Base-by-base conservation (phyloP, 805 yeast species). In the Starmerella davenportii region DNA sequence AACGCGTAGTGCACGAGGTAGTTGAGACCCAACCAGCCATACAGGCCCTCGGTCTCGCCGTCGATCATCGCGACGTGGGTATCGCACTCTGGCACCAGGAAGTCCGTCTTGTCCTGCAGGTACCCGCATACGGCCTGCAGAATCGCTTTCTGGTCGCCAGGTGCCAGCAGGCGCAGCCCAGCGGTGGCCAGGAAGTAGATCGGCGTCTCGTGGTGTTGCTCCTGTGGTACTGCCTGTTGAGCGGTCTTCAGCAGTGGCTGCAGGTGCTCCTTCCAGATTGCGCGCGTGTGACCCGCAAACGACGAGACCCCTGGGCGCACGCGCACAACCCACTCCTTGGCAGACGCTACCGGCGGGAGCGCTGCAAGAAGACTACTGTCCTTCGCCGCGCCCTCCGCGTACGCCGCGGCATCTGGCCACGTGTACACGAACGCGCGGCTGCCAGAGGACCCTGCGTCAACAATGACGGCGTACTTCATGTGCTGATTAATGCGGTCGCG, bases 401-500 rank as follows among this genome's bases (percentile, higher is more conserved):
- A 54, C 2, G 35, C 30, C 13, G 18, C 44, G 1, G 74, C 64
- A 48, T 74, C 74, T 13, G 68, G 67, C 95, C 95, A 87, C 43
- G 68, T 65, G 55, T 80, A 87, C 9, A 87, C 70, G 55, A 81
- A 85, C 14, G 79, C 66, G 38, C 98, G 64, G 3, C 95, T 82
- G 1, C 98, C 98, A 0, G 93, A 79, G 1, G 95, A 84, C 1
- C 98, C 98, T 0, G 95, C 82, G 57, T 87, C 98, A 2, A 87
- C 69, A 14, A 87, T 92, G 23, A 90, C 76, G 21, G 94, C 95
- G 62, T 80, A 85, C 32, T 48, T 51, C 51, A 45, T 45, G n/a
- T n/a, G 25, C 25, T 23, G 25, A 23, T 7, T 23, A 23, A 23
- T 23, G 25, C 25, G 25, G 9, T 7, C 25, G 11, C 11, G 25